Evolutionary conservation across 1,284 basidiomycete species (phyloP).

Genomic region (Flammula alnicola): DNA sequence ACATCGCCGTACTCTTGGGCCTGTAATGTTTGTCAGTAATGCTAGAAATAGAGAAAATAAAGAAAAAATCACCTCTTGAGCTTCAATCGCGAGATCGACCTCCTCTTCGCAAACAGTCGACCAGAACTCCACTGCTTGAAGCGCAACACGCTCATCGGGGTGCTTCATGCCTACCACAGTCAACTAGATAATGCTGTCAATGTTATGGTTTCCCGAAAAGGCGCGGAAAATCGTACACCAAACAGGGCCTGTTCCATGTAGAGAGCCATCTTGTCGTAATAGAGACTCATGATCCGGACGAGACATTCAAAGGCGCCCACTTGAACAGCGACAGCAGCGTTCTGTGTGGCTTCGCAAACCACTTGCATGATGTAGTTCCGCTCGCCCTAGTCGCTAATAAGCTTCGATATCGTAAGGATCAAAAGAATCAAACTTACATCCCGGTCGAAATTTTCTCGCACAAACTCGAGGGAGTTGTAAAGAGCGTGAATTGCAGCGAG

Average conservation of each 20-base stretch:
- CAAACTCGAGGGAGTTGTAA: constrained; percentile 97
- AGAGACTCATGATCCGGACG: constrained; percentile 96
- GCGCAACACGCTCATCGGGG: constrained; percentile 86
- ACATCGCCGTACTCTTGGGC: constrained; percentile 90
- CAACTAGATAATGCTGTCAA: constrained; percentile 55
- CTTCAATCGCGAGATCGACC: constrained; percentile 91
- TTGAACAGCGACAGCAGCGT: constrained; percentile 78
- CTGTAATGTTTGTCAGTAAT: constrained; percentile 40
- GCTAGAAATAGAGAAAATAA: background rate
- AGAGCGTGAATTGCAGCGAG: constrained; percentile 94
- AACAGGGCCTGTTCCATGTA: constrained; percentile 99
- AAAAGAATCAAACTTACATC: constrained; percentile 62
- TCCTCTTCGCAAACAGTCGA: constrained; percentile 99
- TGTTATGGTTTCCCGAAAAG: background rate
- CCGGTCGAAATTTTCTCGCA: constrained; percentile 96
- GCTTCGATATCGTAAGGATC: constrained; percentile 15
- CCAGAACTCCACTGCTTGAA: constrained; percentile 99
- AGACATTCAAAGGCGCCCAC: constrained; percentile 95
- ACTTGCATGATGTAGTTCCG: constrained; percentile 99
- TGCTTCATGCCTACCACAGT: constrained; percentile 99
- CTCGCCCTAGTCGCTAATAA: constrained; percentile 72
- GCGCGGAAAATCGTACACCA: constrained; percentile 63
- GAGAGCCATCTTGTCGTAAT: constrained; percentile 99
- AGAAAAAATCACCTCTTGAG: constrained; percentile 80
- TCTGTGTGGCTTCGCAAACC: constrained; percentile 98